These are phyloP conservation scores for Takakia lepidozioides DNA, from an alignment of 225 moss, liverwort and hornwort species.

Conservation along the genomic window DNA sequence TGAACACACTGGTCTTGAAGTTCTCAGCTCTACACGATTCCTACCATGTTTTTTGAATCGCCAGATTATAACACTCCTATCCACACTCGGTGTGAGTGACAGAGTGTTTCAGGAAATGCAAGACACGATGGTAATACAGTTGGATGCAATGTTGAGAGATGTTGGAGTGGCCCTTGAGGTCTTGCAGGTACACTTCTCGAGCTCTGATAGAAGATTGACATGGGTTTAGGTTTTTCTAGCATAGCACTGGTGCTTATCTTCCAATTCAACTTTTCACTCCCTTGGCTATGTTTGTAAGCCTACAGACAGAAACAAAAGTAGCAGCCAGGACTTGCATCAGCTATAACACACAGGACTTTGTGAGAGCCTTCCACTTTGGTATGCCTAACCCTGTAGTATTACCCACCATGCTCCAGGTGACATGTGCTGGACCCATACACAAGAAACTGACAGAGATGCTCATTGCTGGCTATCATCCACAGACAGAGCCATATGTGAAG, in stretches of 20 bases:
- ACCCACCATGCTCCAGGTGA: too few species aligned
- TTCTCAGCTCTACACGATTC: conserved; percentile 50
- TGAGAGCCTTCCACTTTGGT: too few species aligned
- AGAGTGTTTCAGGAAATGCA: conserved; percentile 65
- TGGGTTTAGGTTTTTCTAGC: too few species aligned
- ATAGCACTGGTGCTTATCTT: too few species aligned
- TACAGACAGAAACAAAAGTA: too few species aligned
- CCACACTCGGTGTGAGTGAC: conserved; percentile 67
- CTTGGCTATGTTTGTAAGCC: too few species aligned
- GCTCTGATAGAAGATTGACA: too few species aligned
- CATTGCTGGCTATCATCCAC: conserved; percentile 47
- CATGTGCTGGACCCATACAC: conserved; percentile 36
- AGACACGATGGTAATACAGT: conserved; percentile 32
- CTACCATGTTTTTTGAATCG: conserved; percentile 72
- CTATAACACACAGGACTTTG: too few species aligned
- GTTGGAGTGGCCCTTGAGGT: conserved; percentile 38
- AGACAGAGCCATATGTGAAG: conserved; percentile 49
- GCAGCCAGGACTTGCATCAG: too few species aligned
- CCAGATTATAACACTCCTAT: conserved; percentile 63
- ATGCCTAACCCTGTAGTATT: too few species aligned
- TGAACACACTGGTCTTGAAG: conserved; percentile 50
- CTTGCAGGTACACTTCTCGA: too few species aligned
- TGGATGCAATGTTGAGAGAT: conserved; percentile 42
- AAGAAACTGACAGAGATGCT: conserved; percentile 41
- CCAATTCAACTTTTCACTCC: too few species aligned